Percentiles rank a stretch among this genome's conserved stretches.
Conservation (phyloP, 257 asterid species). For the Nicotiana undulata region DNA sequence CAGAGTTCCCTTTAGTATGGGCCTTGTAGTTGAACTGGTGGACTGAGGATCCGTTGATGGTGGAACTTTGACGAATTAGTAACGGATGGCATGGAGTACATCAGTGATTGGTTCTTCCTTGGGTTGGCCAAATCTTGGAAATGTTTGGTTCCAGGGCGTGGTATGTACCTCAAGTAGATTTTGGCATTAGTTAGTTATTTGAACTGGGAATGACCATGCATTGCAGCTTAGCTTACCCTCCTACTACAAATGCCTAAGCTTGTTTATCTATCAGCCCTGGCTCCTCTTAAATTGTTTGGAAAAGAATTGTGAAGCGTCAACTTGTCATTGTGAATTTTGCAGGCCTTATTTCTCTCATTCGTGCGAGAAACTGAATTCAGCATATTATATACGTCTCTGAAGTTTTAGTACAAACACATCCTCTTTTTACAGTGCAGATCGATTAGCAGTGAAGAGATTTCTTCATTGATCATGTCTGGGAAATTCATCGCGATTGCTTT, state of each 20-base stretch:
- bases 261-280: background rate
- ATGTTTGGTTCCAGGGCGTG: background rate
- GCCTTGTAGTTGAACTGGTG: too few species aligned
- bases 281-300: background rate
- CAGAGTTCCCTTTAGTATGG: too few species aligned
- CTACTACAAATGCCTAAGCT: background rate
- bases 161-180: background rate
- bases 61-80: background rate
- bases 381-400: background rate
- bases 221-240: background rate
- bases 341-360: background rate
- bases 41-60: background rate
- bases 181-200: background rate
- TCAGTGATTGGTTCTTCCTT: background rate
- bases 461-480: slow-evolving; percentile 58
- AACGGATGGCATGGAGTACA: background rate
- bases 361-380: background rate
- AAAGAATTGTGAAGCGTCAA: background rate
- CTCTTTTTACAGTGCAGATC: slow-evolving; percentile 79
- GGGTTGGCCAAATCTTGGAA: background rate
- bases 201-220: background rate
- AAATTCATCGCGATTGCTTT: slow-evolving; percentile 72
- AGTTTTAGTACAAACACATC: slow-evolving; percentile 14
- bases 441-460: slow-evolving; percentile 54
- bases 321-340: background rate